Conservation (phyloP, 352 stramenopile species). For the Pythium folliculosum region DNA sequence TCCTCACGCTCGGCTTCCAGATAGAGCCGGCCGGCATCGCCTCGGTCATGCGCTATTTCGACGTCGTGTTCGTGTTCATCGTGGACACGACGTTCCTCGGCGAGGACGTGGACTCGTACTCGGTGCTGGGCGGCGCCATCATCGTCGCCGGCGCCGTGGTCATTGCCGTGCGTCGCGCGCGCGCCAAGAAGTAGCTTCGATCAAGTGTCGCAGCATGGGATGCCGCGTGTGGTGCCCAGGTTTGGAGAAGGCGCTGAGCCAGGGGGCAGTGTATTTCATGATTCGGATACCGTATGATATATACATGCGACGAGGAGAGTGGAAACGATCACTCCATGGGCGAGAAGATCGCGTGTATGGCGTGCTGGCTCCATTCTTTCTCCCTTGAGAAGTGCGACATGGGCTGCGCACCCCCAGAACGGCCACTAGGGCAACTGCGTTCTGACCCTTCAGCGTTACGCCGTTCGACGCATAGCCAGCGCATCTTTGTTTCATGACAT, state of each 20-base stretch:
- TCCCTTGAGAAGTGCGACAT: too few species aligned
- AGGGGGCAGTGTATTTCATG: not conserved
- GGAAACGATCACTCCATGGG: not conserved
- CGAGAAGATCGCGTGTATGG: too few species aligned
- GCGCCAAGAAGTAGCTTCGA: conserved; percentile 27
- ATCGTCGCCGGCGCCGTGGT: conserved; percentile 52
- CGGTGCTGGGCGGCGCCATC: conserved; percentile 53
- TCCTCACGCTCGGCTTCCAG: conserved; percentile 63
- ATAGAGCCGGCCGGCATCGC: conserved; percentile 58
- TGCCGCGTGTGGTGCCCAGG: not conserved
- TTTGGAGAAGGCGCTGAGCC: not conserved
- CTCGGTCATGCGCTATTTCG: conserved; percentile 71
- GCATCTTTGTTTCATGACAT: too few species aligned
- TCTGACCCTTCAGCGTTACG: too few species aligned
- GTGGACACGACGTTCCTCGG: conserved; percentile 50
- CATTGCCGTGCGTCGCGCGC: conserved; percentile 49
- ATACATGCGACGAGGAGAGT: not conserved
- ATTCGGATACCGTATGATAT: not conserved
- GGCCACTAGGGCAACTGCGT: too few species aligned
- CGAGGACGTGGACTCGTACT: conserved; percentile 57
- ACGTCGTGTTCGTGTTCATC: conserved; percentile 70
- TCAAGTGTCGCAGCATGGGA: not conserved
- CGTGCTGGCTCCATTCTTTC: too few species aligned
- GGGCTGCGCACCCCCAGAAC: too few species aligned
- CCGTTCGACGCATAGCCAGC: too few species aligned